phyloP scores from a whole-genome alignment of 257 asterid species.

The Penstemon barbatus region DNA sequence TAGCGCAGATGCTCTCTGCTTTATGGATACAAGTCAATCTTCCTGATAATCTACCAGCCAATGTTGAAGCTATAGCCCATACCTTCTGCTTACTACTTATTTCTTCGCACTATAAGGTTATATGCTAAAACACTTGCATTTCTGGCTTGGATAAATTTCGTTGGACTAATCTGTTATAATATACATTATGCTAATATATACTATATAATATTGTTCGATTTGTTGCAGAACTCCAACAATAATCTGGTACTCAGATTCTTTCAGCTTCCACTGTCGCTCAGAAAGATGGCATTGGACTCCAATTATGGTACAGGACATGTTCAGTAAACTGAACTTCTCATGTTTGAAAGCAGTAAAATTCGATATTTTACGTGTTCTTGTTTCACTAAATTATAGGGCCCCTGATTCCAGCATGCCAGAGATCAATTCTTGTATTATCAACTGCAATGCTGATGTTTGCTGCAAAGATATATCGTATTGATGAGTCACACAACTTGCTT shows the following conservation, averaged over 20 bases:
- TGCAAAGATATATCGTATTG: constrained; percentile 66
- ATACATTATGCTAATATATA: no score
- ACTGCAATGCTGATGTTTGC: constrained; percentile 74
- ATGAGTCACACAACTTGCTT: constrained; percentile 52
- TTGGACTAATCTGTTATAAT: not conserved
- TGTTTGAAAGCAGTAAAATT: not conserved
- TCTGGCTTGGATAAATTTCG: not conserved
- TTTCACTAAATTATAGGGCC: constrained; percentile 47
- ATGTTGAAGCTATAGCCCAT: constrained; percentile 91
- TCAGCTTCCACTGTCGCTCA: constrained; percentile 77
- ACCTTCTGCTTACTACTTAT: constrained; percentile 77
- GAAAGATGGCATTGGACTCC: constrained; percentile 70
- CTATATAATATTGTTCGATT: constrained; percentile 15
- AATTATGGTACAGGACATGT: constrained; percentile 45
- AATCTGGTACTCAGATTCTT: constrained; percentile 62
- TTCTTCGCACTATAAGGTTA: constrained; percentile 70
- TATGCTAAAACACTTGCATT: not conserved
- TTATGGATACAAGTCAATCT: constrained; percentile 83
- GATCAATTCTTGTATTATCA: constrained; percentile 76
- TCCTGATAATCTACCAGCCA: constrained; percentile 80
- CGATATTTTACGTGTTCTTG: constrained; percentile 22
- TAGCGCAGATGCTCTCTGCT: constrained; percentile 75
- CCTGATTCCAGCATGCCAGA: constrained; percentile 62
- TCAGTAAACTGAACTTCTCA: constrained; percentile 2
- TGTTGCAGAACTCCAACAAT: constrained; percentile 61